Percentiles rank a stretch among this genome's conserved stretches.
phyloP scores from a whole-genome alignment of 176 grass and related monocot genomes.

The Cenchrus fungigraminus region DNA sequence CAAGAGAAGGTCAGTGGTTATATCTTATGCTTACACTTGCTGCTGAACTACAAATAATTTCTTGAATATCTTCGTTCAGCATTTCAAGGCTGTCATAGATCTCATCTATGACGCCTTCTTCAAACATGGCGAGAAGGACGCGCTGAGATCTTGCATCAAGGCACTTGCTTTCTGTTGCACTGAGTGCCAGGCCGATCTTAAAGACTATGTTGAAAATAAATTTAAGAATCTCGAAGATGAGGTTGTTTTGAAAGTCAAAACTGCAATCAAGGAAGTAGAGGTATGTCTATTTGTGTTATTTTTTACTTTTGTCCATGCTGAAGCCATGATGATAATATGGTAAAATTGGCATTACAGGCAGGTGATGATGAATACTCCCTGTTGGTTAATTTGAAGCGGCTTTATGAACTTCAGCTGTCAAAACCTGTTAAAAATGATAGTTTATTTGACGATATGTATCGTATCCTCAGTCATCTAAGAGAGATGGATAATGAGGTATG shows the following conservation, averaged over 20 bases:
- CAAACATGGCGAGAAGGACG: conserved; percentile 95
- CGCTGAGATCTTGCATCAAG: conserved; percentile 92
- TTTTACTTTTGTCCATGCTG: conserved; percentile 6
- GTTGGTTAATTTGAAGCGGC: conserved; percentile 94
- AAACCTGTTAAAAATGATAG: conserved; percentile 69
- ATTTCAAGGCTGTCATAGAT: conserved; percentile 89
- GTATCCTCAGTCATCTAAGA: conserved; percentile 74
- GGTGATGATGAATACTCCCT: conserved; percentile 99
- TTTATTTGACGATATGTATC: conserved; percentile 87
- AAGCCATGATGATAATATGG: conserved; percentile 36
- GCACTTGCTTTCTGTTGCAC: conserved; percentile 81
- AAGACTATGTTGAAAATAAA: conserved; percentile 86
- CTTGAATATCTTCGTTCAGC: conserved; percentile 54
- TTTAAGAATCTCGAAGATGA: conserved; percentile 90
- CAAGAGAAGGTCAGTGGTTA: conserved; percentile 79
- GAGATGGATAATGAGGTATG: conserved; percentile 96
- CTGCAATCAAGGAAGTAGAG: conserved; percentile 90
- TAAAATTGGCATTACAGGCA: conserved; percentile 55
- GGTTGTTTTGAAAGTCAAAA: conserved; percentile 83
- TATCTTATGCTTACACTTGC: conserved; percentile 25
- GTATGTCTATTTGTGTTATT: conserved; percentile 48
- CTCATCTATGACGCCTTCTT: conserved; percentile 92
- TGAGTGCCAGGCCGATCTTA: conserved; percentile 85
- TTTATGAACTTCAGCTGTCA: conserved; percentile 92
- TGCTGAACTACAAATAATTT: conserved; percentile 21